Evolutionary conservation across 805 yeast genomes (phyloP), one percentile per base, ranked within the genome.

Genomic region (Teunomyces cretensis): DNA sequence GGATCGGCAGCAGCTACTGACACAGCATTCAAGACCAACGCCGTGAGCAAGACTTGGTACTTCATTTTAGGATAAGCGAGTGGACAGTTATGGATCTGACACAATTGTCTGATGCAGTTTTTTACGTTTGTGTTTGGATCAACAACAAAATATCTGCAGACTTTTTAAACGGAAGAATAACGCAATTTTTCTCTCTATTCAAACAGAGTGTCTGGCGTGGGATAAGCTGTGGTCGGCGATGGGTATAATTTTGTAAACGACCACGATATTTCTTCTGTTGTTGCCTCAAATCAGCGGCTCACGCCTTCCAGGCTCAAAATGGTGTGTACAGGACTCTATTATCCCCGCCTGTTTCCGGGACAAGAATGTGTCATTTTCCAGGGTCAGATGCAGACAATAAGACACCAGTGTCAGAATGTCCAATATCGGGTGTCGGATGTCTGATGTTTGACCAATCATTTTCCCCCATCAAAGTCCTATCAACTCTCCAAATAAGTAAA

Each of bases 41-140:
- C 45, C 43, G 42, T 48, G 35, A 39, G 43, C 47, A 43, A 43
- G 24, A 33, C 33, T 33, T 36, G 39, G 39, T 33, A 41, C 19
- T 27, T 41, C 44, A 41, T 41, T 11, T 22, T 32, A 11, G 26
- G 22, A 19, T 19, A 19, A 19, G 22, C 22, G 22, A 19, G 22
- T 6, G 22, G 22, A 19, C 27, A n/a, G 38, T 22, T n/a, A n/a
- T n/a, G 26, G 27, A 11, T n/a, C n/a, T n/a, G n/a, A n/a, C n/a
- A 24, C 5, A 35, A 14, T 19, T 19, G 17, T 35, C 38, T 35
- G 15, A 17, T 12, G 28, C 28, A 35, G 14, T 19, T 35, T 22
- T 35, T 26, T 35, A 17, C 13, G 28, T 35, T 19, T 35, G 11
- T 22, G 22, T 17, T 19, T 22, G 12, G 37, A 33, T 26, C 28